Conservation (phyloP, 2,329 filamentous ascomycete genomes). For the Bretziella fagacearum region DNA sequence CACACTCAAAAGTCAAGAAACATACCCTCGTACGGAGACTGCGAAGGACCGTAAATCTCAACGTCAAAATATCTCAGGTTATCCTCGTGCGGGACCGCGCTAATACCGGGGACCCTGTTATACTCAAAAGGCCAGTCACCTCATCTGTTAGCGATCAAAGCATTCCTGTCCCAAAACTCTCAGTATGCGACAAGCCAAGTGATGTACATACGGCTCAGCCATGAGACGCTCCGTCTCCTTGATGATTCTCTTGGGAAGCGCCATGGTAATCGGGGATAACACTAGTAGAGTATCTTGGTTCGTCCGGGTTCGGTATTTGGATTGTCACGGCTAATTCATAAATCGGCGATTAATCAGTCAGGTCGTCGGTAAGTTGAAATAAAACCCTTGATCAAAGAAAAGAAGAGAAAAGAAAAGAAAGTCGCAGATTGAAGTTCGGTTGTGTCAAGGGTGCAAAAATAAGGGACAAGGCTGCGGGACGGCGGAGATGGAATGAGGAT, state of each 20-base stretch:
- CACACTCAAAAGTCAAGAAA: not conserved
- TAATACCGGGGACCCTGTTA: constrained; percentile 80
- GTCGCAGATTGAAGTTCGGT: too few relatives aligned
- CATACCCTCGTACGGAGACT: constrained; percentile 87
- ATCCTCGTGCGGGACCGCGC: constrained; percentile 86
- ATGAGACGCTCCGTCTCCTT: constrained; percentile 97
- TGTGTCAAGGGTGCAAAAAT: too few relatives aligned
- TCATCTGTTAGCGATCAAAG: too few relatives aligned
- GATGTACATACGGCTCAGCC: constrained; percentile 66
- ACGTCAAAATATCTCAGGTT: constrained; percentile 98
- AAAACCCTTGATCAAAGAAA: too few relatives aligned
- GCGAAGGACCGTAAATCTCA: constrained; percentile 77
- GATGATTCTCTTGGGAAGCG: constrained; percentile 87
- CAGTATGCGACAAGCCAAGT: too few relatives aligned
- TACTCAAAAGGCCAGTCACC: constrained; percentile 11
- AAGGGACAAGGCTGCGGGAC: too few relatives aligned
- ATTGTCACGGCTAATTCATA: not conserved
- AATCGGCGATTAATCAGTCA: too few relatives aligned
- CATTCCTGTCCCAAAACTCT: not conserved
- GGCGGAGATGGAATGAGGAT: too few relatives aligned
- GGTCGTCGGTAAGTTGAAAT: too few relatives aligned
- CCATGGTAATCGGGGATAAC: constrained; percentile 28
- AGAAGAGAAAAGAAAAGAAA: too few relatives aligned
- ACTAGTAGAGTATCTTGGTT: not conserved
- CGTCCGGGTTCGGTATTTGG: not conserved